These are phyloP conservation scores for Chaetomidium leptoderma DNA, from an alignment of 495 filamentous ascomycete genomes.

Conservation along the genomic window DNA sequence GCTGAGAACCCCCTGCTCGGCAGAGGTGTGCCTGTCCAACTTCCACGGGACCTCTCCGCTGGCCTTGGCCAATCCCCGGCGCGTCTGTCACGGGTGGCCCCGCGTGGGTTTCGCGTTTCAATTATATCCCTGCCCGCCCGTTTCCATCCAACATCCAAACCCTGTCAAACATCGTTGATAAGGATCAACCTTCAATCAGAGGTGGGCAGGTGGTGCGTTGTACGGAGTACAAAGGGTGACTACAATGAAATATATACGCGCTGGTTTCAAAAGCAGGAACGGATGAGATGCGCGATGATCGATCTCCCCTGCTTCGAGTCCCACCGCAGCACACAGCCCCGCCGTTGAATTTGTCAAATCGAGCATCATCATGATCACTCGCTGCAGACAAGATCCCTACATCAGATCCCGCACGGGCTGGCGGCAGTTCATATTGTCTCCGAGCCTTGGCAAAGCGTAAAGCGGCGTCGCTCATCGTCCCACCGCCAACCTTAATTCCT, in stretches of 20 bases:
- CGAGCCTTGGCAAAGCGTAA: not conserved
- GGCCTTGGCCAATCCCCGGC: conserved; percentile 10
- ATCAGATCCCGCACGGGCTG: not conserved
- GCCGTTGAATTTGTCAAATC: too few relatives aligned
- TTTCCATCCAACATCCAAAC: not conserved
- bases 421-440: not conserved
- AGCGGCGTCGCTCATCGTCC: not conserved
- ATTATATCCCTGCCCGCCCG: not conserved
- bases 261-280: too few relatives aligned
- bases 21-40: not conserved
- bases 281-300: too few relatives aligned
- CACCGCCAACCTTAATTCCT: not conserved
- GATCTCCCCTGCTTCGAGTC: too few relatives aligned
- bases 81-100: conserved; percentile 3
- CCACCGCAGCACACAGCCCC: too few relatives aligned
- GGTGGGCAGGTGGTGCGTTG: too few relatives aligned
- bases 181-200: not conserved
- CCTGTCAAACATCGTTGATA: too few relatives aligned
- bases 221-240: too few relatives aligned
- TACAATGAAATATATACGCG: too few relatives aligned
- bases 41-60: not conserved
- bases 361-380: too few relatives aligned
- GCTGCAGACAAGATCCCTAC: too few relatives aligned
- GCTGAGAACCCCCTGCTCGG: conserved; percentile 13
- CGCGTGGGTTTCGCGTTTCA: conserved; percentile 28